Base-by-base conservation (phyloP, 208 protist genomes). In the Leishmania martiniquensis region DNA sequence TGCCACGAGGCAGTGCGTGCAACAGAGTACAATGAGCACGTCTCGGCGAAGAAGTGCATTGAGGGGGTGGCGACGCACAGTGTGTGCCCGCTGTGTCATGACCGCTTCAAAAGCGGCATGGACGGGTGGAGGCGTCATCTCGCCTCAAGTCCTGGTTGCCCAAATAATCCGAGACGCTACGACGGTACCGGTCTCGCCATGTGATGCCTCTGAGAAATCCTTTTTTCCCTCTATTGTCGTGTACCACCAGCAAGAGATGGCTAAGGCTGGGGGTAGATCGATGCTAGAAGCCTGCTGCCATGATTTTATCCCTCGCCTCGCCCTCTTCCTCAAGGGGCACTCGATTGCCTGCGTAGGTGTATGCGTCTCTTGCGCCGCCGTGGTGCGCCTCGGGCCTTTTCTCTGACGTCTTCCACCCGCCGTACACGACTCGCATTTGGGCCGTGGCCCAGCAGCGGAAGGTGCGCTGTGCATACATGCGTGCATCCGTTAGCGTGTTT, bases 41-140 rank as follows among this genome's bases (percentile, higher is more conserved):
- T 97, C 4, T 82, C 77, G 22, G 84, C 84, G 10, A 81, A 84
- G 75, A 68, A 49, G 54, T 98, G 95, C 79, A 97, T 96, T 37
- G 87, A 92, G 66, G 81, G 85, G 22, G 84, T 90, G n/a, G 62
- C 83, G 45, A 87, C 86, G 51, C 81, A 91, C 78, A 96, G 87
- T 72, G 89, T 97, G 17, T 98, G 95, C 76, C 92, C 93, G 25
- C 81, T 98, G 54, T 98, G 95, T 77, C 92, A 98, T 71, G 87
- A 79, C 15, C 86, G 87, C 29, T 96, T 98, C 78, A 73, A 82
- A 65, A 83, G 69, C 55, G 90, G 90, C 12, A 79, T 90, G 37
- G 85, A 89, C 15, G 95, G 91, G 2, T 98, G 95, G 95, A 80
- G 91, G 29, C 80, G 75, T 47, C 95, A 98, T 70, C 76, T 98